Evolutionary conservation across 2,329 filamentous ascomycete species (phyloP).

Genomic region (Ascochyta rabiei): DNA sequence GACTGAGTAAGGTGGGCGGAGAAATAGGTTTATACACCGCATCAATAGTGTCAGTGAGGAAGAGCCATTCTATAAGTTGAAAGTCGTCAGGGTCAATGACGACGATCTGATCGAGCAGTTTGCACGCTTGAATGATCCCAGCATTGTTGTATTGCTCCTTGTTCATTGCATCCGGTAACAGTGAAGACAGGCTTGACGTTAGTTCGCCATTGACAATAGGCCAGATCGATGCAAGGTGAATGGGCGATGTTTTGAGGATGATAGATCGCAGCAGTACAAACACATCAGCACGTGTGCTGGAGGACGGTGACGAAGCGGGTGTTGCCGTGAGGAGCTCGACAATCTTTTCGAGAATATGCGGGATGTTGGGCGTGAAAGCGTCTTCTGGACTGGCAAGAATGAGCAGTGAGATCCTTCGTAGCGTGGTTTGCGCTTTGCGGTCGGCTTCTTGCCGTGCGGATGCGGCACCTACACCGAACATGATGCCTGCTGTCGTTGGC

Average conservation of each 20-base stretch:
- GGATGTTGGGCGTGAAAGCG: slow-evolving; percentile 77
- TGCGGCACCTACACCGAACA: slow-evolving; percentile 96
- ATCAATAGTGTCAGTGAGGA: slow-evolving; percentile 95
- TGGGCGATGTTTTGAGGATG: slow-evolving; percentile 75
- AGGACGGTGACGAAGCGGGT: slow-evolving; percentile 87
- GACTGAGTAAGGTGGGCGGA: slow-evolving; percentile 70
- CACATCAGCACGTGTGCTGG: slow-evolving; percentile 83
- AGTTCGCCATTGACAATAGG: slow-evolving; percentile 87
- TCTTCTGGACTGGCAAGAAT: slow-evolving; percentile 79
- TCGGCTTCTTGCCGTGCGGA: slow-evolving; percentile 95
- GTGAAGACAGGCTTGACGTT: slow-evolving; percentile 76
- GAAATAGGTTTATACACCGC: slow-evolving; percentile 79
- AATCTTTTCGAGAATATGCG: slow-evolving; percentile 77
- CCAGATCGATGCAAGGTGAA: slow-evolving; percentile 86
- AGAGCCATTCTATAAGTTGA: slow-evolving; percentile 97
- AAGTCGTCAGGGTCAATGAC: slow-evolving; percentile 91
- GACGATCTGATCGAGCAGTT: slow-evolving; percentile 87
- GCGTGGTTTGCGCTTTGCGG: slow-evolving; percentile 86
- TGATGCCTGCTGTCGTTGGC: slow-evolving; percentile 91
- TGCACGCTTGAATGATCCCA: slow-evolving; percentile 87
- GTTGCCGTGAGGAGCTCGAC: slow-evolving; percentile 86
- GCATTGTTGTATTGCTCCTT: slow-evolving; percentile 77
- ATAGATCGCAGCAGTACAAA: slow-evolving; percentile 87
- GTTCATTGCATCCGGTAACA: slow-evolving; percentile 71
- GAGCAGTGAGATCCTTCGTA: slow-evolving; percentile 80